A percentile compares a stretch with the other conserved stretches of the same genome.
phyloP scores from a whole-genome alignment of 352 stramenopile genomes.

The Globisporangium yorkense region DNA sequence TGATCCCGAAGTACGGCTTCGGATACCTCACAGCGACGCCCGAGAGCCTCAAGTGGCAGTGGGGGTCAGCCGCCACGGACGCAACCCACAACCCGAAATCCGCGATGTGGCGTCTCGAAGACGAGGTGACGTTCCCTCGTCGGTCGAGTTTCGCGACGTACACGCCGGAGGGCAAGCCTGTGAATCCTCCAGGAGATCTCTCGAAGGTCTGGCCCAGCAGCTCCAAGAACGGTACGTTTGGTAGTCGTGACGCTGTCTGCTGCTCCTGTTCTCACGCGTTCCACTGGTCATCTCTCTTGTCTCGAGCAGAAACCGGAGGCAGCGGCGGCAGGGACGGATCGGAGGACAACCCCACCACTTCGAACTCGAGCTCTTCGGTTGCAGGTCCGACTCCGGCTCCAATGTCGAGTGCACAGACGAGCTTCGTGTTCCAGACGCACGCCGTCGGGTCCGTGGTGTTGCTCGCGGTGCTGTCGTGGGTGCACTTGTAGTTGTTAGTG shows the following conservation, averaged over 20 bases:
- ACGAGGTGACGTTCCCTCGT: constrained; percentile 38
- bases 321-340: constrained; percentile 10
- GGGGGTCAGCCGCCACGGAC: constrained; percentile 47
- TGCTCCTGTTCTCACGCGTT: neutral
- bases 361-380: constrained; percentile 2
- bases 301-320: constrained; percentile 2
- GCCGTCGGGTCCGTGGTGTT: neutral
- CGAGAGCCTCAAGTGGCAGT: constrained; percentile 49
- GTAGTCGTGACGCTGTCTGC: neutral
- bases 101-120: constrained; percentile 38
- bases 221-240: constrained; percentile 18
- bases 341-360: neutral
- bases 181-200: constrained; percentile 30
- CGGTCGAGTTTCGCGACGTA: constrained; percentile 19
- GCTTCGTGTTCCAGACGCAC: neutral
- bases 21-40: constrained; percentile 62
- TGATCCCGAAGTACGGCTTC: constrained; percentile 73
- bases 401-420: neutral
- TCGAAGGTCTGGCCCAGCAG: constrained; percentile 17
- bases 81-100: constrained; percentile 32
- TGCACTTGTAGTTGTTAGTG: constrained; percentile 1
- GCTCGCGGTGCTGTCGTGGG: neutral
- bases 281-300: neutral
- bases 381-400: neutral
- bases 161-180: constrained; percentile 30